A percentile compares a stretch with the other conserved stretches of the same genome.
These are phyloP conservation scores for Lentinula novae-zelandiae DNA, from an alignment of 1,284 basidiomycete genomes.

Conservation along the genomic window DNA sequence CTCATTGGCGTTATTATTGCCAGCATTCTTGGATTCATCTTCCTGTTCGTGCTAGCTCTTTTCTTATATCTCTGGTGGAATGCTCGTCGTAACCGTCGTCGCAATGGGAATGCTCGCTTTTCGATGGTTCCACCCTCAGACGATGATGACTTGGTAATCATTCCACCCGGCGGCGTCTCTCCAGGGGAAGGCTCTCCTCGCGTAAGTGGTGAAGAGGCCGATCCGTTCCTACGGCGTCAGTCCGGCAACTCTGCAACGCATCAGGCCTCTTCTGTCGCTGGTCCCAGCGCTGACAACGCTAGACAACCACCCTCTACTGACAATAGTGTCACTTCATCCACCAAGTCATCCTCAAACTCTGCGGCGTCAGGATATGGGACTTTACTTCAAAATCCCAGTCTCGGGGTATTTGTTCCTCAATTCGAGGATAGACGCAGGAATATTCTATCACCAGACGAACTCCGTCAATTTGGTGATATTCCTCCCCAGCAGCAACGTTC, in stretches of 20 bases:
- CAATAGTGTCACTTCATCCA: constrained; percentile 27
- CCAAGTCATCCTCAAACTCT: constrained; percentile 19
- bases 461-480: constrained; percentile 29
- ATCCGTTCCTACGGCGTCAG: constrained; percentile 49
- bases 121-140: constrained; percentile 33
- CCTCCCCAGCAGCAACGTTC: background rate
- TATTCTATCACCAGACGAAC: constrained; percentile 31
- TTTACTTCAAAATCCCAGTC: constrained; percentile 30
- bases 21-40: constrained; percentile 47
- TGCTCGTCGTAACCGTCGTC: constrained; percentile 32
- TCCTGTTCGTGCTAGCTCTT: constrained; percentile 48
- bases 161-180: constrained; percentile 34
- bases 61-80: constrained; percentile 49
- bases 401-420: constrained; percentile 13
- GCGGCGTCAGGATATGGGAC: constrained; percentile 37
- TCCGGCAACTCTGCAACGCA: constrained; percentile 18
- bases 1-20: constrained; percentile 48
- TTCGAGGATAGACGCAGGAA: constrained; percentile 17
- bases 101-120: constrained; percentile 19
- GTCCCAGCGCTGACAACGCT: constrained; percentile 13
- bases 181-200: constrained; percentile 64
- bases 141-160: constrained; percentile 53
- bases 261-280: constrained; percentile 13
- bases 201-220: constrained; percentile 61
- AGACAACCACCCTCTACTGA: constrained; percentile 4